A percentile compares a stretch with the other conserved stretches of the same genome.
Conservation (phyloP, 257 asterid species). For the Solanum gracilifrons region DNA sequence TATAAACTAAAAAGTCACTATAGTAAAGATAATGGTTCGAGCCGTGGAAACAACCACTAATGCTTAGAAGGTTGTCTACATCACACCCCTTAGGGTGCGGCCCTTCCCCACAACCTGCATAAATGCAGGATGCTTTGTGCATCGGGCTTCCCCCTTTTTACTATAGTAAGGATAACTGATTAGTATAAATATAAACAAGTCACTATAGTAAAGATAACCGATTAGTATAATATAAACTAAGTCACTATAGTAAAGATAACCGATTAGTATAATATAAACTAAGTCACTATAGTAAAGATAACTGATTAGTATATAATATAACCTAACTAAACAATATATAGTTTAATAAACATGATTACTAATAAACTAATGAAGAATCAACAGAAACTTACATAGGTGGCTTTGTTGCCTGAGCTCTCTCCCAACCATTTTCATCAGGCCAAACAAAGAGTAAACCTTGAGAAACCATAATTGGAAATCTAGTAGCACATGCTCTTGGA, state of each 20-base stretch:
- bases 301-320: neutral
- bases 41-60: no score
- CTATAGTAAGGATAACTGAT: neutral
- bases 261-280: neutral
- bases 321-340: neutral
- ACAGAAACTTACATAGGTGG: constrained; percentile 54
- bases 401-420: constrained; percentile 65
- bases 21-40: no score
- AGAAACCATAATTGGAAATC: constrained; percentile 86
- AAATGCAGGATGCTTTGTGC: no score
- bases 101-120: no score
- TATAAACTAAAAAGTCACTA: no score
- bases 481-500: constrained; percentile 82
- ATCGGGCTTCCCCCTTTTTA: no score
- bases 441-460: constrained; percentile 97
- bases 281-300: neutral
- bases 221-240: neutral
- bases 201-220: neutral
- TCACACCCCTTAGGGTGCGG: no score
- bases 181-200: neutral
- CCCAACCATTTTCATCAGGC: constrained; percentile 97
- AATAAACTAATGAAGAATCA: neutral
- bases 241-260: neutral
- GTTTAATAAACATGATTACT: neutral
- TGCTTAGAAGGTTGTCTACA: no score